These are phyloP conservation scores for Stagonosporopsis chrysanthemi DNA, from an alignment of 2,329 filamentous ascomycete genomes.

Conservation along the genomic window DNA sequence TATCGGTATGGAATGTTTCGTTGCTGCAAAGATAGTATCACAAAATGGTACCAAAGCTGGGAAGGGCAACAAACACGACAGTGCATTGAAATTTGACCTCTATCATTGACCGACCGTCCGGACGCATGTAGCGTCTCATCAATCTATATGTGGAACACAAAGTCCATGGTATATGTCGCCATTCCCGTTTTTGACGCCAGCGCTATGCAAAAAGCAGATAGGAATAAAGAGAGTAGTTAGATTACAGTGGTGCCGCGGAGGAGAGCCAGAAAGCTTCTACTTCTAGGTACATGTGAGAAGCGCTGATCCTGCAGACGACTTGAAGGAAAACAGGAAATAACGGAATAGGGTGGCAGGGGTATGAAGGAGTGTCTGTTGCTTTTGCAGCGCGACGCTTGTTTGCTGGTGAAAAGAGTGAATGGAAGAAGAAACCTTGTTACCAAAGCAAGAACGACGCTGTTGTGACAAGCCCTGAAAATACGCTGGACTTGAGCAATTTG, in stretches of 20 bases:
- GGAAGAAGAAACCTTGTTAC: neutral
- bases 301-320: constrained; percentile 31
- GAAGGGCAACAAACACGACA: constrained; percentile 30
- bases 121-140: constrained; percentile 18
- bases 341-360: constrained; percentile 8
- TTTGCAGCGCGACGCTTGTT: constrained; percentile 19
- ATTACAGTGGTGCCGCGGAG: constrained; percentile 22
- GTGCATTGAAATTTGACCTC: constrained; percentile 28
- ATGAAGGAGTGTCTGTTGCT: constrained; percentile 32
- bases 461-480: neutral
- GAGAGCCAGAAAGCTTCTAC: constrained; percentile 17
- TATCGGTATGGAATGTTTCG: neutral
- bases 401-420: constrained; percentile 24
- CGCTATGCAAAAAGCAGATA: constrained; percentile 33
- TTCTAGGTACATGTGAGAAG: constrained; percentile 25
- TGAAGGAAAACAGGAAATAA: constrained; percentile 10
- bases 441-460: neutral
- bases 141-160: constrained; percentile 24
- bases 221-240: constrained; percentile 19
- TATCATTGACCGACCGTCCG: constrained; percentile 18
- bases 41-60: constrained; percentile 13
- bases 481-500: constrained; percentile 1
- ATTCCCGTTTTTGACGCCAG: constrained; percentile 33
- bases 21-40: neutral
- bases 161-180: constrained; percentile 22